Conservation (phyloP, 805 yeast species). For the Candida dajiaensis region DNA sequence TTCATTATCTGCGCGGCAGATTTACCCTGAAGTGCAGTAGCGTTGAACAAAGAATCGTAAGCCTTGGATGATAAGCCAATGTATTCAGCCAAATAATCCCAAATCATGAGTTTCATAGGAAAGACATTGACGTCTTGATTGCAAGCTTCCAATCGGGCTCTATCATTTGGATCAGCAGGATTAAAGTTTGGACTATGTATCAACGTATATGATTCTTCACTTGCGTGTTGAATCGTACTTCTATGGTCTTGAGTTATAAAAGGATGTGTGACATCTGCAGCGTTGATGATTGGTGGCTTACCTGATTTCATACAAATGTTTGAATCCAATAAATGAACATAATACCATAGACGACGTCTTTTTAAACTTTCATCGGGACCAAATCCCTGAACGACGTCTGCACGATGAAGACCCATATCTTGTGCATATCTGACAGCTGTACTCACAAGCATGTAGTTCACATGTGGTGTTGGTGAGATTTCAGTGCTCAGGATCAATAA, state of each 20-base stretch:
- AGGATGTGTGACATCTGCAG: conserved; percentile 27
- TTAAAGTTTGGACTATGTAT: conserved; percentile 1
- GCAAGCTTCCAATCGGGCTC: background rate
- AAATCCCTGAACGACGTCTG: conserved; percentile 36
- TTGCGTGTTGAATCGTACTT: background rate
- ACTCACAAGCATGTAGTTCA: conserved; percentile 35
- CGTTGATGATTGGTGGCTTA: conserved; percentile 40
- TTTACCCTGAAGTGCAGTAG: conserved; percentile 14
- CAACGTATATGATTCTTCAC: background rate
- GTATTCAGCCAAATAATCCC: conserved; percentile 6
- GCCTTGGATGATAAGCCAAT: conserved; percentile 11
- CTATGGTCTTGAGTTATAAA: conserved; percentile 2
- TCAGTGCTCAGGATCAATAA: conserved; percentile 36
- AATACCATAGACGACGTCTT: conserved; percentile 43
- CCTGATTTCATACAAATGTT: conserved; percentile 41
- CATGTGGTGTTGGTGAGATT: conserved; percentile 32
- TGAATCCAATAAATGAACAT: conserved; percentile 41
- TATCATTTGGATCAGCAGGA: background rate
- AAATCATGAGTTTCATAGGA: conserved; percentile 6
- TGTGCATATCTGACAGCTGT: conserved; percentile 49
- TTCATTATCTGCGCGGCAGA: conserved; percentile 12
- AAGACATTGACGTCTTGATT: conserved; percentile 1
- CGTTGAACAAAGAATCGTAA: conserved; percentile 16
- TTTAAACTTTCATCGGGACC: conserved; percentile 29
- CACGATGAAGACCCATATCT: conserved; percentile 51